Percentiles rank a stretch among this genome's conserved stretches.
These are phyloP conservation scores for Aspergillus melleus DNA, from an alignment of 2,329 filamentous ascomycete species.

Conservation along the genomic window DNA sequence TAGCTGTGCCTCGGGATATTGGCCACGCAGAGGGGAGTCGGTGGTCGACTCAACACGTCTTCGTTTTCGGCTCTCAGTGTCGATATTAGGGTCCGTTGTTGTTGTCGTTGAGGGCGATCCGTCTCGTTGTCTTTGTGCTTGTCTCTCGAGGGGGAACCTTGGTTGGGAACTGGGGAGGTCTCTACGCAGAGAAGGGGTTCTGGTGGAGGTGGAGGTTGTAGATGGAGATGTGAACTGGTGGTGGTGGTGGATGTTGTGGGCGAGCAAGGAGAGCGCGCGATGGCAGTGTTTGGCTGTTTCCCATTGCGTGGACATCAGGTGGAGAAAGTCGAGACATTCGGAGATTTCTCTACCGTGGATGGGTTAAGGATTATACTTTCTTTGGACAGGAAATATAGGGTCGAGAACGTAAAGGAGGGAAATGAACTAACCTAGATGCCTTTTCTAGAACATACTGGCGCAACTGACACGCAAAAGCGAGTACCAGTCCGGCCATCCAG, in stretches of 20 bases:
- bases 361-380: not conserved
- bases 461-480: constrained; percentile 44
- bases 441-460: constrained; percentile 39
- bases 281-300: constrained; percentile 43
- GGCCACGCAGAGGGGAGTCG: not conserved
- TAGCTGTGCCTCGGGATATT: too few species aligned
- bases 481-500: constrained; percentile 44
- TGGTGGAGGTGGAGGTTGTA: not conserved
- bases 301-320: constrained; percentile 40
- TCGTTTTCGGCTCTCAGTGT: not conserved
- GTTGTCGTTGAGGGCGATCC: not conserved
- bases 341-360: constrained; percentile 33
- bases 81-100: not conserved
- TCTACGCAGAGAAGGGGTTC: not conserved
- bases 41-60: not conserved
- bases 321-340: constrained; percentile 33
- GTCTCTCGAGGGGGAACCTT: not conserved
- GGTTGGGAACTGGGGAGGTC: not conserved
- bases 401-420: not conserved
- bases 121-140: not conserved
- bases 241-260: constrained; percentile 31
- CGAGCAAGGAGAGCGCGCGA: constrained; percentile 34
- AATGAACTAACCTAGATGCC: constrained; percentile 30
- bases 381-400: not conserved
- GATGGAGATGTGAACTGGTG: not conserved